Evolutionary conservation across 129 eudicot species (phyloP), one percentile per base, ranked within the genome.

Genomic region (Chrysanthemum makinoi): DNA sequence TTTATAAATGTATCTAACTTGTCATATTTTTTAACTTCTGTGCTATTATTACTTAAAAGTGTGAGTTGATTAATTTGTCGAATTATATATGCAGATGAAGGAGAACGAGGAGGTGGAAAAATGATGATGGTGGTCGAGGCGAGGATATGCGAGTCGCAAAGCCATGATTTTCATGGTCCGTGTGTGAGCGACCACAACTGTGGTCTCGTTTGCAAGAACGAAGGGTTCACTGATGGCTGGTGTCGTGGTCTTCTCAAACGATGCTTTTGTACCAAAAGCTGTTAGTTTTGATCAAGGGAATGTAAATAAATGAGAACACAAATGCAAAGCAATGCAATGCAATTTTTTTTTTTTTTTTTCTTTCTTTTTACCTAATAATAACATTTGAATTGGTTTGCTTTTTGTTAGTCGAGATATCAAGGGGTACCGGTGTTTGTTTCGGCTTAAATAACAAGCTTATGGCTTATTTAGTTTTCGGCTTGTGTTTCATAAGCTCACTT

Each of bases 181-280:
- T 72, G 77, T 3, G 2, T 72, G 50, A 72, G 58, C 62, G 5
- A 72, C 69, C 39, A 62, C n/a, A 61, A 61, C 2, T 72, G 77
- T 11, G 69, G 30, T 11, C 77, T 72, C 10, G 77, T 49, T 12
- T 72, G 77, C 35, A 72, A 16, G 50, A 48, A 62, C 6, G 77
- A 72, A 62, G 75, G 75, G 15, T 58, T 58, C 19, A 3, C 56
- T 5, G 49, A 18, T 1, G 76, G 76, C 0, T 1, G 12, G 22
- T 72, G 77, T 51, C 69, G 48, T 2, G 67, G 75, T 19, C 7
- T 57, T 28, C 77, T 69, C 5, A 12, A 17, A 17, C 60, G 69
- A 0, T 72, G 77, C 15, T 72, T 61, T 72, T 72, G 77, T 15
- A 72, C 77, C 28, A 72, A 62, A 61, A 3, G 4, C 10, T 72